Evolutionary conservation across 495 filamentous ascomycete species (phyloP).

Genomic region (Trichocladium uniseriatum): DNA sequence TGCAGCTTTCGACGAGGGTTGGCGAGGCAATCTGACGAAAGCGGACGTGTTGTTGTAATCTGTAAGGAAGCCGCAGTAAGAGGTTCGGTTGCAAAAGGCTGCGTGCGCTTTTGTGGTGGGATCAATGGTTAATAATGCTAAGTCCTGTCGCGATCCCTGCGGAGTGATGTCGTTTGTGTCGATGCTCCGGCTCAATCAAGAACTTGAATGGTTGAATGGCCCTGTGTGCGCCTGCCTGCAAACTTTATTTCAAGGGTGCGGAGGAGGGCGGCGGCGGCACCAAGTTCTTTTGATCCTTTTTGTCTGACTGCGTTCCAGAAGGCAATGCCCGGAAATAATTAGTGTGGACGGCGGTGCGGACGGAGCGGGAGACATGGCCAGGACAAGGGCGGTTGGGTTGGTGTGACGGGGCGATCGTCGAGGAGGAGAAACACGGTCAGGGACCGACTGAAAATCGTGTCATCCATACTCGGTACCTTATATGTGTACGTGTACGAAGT

Average conservation of each 20-base stretch:
- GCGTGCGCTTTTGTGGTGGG: neutral
- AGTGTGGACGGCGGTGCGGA: constrained; percentile 16
- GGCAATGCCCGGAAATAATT: constrained; percentile 25
- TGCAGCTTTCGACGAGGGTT: no score
- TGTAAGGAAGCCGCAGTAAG: no score
- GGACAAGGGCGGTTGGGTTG: constrained; percentile 13
- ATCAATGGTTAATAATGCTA: neutral
- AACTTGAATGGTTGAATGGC: neutral
- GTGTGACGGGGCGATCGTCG: neutral
- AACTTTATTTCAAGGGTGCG: constrained; percentile 10
- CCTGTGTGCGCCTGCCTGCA: constrained; percentile 1
- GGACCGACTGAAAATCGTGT: constrained; percentile 9
- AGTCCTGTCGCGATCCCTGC: neutral
- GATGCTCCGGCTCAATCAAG: neutral
- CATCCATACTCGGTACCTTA: constrained; percentile 1
- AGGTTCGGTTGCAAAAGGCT: no score
- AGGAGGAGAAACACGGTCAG: neutral
- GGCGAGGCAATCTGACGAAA: no score
- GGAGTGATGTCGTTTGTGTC: neutral
- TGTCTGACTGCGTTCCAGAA: constrained; percentile 23
- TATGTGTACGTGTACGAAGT: neutral
- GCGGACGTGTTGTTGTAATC: no score
- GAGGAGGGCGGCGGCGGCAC: neutral
- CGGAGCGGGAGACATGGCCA: constrained; percentile 18
- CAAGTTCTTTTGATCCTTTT: constrained; percentile 5